Evolutionary conservation across 805 yeast genomes (phyloP), one percentile per base, ranked within the genome.

Genomic region (Scheffersomyces coipomensis): DNA sequence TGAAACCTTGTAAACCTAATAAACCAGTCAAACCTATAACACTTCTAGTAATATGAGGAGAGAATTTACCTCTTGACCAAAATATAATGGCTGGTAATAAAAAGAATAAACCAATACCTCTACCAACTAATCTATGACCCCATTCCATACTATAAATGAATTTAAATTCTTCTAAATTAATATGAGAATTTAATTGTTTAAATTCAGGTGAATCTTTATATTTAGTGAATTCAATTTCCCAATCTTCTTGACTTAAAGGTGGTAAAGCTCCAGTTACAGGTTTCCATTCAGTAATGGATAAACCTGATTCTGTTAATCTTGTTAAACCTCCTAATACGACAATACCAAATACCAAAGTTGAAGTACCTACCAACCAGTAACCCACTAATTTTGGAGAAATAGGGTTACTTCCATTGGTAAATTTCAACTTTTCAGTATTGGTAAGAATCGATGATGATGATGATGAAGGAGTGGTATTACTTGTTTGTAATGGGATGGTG

Each of bases 241-340:
- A 93, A 45, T 93, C 90, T 35, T 67, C 66, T 52, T 88, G 81
- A 43, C 66, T 78, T 53, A 85, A 56, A 0, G 99, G 99, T 2
- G 99, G 99, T 11, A 93, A 62, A 1, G 95, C 68, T 34, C 99
- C 99, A 0, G 99, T 88, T 19, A 93, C 89, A 1, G 99, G 99
- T 60, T 83, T 88, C 99, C 99, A 93, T 58, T 93, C 99, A 1
- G 98, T 93, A 59, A 93, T 93, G 34, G 96, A 85, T 33, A 93
- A 71, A 0, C 99, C 99, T 0, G 96, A 87, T 57, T 93, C 99
- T 0, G 99, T 93, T 33, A 93, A 73, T 53, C 99, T 77, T 0
- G 99, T 93, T 33, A 93, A 72, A 1, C 99, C 99, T 33, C 99
- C 99, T 4, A 93, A 71, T n/a, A 93, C 82, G 12, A 93, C 98